Evolutionary conservation across 208 protist genomes (phyloP).

Genomic region (Acanthamoeba pearcei): DNA sequence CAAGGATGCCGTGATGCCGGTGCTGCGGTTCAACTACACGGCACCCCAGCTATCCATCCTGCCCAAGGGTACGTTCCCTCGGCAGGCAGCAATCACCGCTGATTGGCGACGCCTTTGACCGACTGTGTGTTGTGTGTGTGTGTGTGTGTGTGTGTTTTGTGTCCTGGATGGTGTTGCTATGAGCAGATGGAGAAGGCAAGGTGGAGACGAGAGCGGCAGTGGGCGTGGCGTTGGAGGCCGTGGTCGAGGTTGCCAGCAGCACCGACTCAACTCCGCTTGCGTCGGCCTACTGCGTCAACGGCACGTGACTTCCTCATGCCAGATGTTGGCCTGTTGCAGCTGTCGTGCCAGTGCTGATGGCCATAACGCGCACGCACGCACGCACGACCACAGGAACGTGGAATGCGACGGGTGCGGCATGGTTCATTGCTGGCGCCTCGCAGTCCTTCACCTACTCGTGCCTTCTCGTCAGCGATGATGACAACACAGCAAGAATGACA

Average conservation of each 20-base stretch:
- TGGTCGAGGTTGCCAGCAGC: not conserved
- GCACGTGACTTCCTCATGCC: not conserved
- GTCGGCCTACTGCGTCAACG: not conserved
- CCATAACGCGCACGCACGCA: no score
- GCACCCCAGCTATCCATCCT: not conserved
- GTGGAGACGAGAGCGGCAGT: not conserved
- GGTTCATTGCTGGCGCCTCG: not conserved
- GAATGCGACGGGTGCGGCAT: not conserved
- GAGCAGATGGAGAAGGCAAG: not conserved
- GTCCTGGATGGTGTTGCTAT: no score
- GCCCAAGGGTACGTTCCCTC: not conserved
- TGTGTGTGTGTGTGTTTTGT: no score
- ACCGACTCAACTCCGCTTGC: not conserved
- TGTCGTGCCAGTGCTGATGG: not conserved
- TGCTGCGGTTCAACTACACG: not conserved
- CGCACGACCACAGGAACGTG: not conserved
- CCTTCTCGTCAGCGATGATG: not conserved
- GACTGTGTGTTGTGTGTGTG: no score
- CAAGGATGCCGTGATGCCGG: not conserved
- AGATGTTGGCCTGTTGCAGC: not conserved
- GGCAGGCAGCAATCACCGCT: not conserved
- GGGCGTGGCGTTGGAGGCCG: not conserved
- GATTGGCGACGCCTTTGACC: not conserved
- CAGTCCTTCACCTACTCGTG: slow-evolving; percentile 46
- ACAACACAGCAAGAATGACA: not conserved